phyloP scores from a whole-genome alignment of 768 basidiomycete species.

The Sporobolomyces phaffii region DNA sequence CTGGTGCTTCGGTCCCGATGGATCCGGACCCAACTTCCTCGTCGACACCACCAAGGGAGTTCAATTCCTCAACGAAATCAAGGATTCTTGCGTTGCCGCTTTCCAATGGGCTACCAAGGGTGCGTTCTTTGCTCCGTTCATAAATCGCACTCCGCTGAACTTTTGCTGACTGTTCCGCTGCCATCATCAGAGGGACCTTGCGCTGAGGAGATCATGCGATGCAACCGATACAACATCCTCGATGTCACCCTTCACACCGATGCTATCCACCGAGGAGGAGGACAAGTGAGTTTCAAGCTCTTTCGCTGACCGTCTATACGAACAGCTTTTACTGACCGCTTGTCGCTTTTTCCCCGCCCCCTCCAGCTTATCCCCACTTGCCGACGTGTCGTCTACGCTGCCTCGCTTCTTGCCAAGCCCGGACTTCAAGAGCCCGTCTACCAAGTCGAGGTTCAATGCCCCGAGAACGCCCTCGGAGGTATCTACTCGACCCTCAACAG shows the following conservation, averaged over 20 bases:
- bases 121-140: conserved; percentile 50
- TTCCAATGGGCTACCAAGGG: conserved; percentile 99
- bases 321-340: no score
- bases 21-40: conserved; percentile 90
- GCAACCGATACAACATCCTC: conserved; percentile 83
- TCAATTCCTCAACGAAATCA: conserved; percentile 99
- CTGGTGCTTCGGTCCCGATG: conserved; percentile 99
- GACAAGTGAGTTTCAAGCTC: conserved; percentile 49
- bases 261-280: conserved; percentile 98
- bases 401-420: conserved; percentile 83
- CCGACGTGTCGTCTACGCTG: conserved; percentile 93
- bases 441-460: conserved; percentile 87
- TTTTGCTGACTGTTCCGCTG: neutral
- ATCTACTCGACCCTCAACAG: conserved; percentile 70
- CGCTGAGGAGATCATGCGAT: conserved; percentile 98
- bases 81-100: conserved; percentile 97
- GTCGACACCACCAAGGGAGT: conserved; percentile 90
- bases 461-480: conserved; percentile 93
- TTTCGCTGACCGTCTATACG: no score
- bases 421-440: conserved; percentile 94
- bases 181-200: conserved; percentile 53
- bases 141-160: neutral
- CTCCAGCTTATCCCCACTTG: conserved; percentile 87
- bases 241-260: conserved; percentile 70
- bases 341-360: neutral